Evolutionary conservation across 2,329 filamentous ascomycete genomes (phyloP).

Genomic region (Xylaria sp.): DNA sequence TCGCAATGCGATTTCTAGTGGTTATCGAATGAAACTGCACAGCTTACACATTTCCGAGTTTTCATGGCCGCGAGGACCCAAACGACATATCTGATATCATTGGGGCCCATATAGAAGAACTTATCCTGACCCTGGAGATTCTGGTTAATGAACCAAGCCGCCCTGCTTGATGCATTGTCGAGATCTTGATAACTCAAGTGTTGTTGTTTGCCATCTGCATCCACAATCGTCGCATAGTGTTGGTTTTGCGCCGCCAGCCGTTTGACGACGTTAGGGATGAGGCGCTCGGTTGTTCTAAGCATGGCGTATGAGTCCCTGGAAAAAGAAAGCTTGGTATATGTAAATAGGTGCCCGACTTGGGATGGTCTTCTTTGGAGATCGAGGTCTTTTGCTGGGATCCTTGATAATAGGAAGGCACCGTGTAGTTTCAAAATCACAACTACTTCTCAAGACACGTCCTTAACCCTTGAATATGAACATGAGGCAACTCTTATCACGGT

Average conservation of each 20-base stretch:
- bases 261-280: conserved; percentile 24
- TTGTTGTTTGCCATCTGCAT: conserved; percentile 16
- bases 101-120: conserved; percentile 28
- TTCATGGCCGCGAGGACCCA: conserved; percentile 29
- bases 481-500: not conserved
- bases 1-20: not conserved
- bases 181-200: conserved; percentile 28
- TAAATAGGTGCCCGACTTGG: too few relatives aligned
- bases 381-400: not conserved
- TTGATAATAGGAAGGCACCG: not conserved
- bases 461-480: not conserved
- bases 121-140: conserved; percentile 18
- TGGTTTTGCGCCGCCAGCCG: not conserved
- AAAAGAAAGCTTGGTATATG: not conserved
- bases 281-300: conserved; percentile 21
- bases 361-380: not conserved
- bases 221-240: conserved; percentile 20
- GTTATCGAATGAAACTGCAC: not conserved
- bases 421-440: not conserved
- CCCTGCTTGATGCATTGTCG: conserved; percentile 32
- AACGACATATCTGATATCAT: conserved; percentile 23
- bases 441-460: not conserved
- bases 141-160: conserved; percentile 30
- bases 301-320: not conserved
- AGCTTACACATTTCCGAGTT: conserved; percentile 26